Evolutionary conservation across 352 stramenopile genomes (phyloP).

Genomic region (Phytophthora boehmeriae): DNA sequence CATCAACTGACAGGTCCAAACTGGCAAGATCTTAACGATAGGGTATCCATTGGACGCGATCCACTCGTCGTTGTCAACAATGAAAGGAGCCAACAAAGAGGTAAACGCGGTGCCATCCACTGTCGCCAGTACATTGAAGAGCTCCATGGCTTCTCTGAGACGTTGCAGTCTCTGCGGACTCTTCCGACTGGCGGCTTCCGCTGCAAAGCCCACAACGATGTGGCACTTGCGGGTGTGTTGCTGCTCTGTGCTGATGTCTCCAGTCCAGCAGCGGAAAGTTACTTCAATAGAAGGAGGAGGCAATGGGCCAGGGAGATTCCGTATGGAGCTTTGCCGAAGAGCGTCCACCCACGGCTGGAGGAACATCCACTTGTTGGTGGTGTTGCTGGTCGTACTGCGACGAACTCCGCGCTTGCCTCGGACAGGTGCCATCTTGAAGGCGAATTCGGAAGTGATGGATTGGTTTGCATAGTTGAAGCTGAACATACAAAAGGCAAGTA

Average conservation of each 20-base stretch:
- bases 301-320: too few species aligned
- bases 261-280: not conserved
- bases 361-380: not conserved
- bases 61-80: not conserved
- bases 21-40: not conserved
- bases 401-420: too few species aligned
- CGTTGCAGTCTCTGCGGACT: not conserved
- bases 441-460: not conserved
- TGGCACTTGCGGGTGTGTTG: not conserved
- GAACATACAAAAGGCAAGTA: not conserved
- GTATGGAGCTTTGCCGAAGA: too few species aligned
- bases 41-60: too few species aligned
- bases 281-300: too few species aligned
- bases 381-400: not conserved
- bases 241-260: not conserved
- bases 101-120: not conserved
- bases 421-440: not conserved
- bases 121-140: not conserved
- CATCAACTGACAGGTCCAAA: not conserved
- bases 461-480: not conserved
- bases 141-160: constrained; percentile 5
- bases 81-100: not conserved
- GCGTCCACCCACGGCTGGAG: too few species aligned
- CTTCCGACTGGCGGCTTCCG: not conserved
- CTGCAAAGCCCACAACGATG: not conserved